Evolutionary conservation across 371 early-diverging fungal genomes (phyloP).

Genomic region (Batkoa obscura): DNA sequence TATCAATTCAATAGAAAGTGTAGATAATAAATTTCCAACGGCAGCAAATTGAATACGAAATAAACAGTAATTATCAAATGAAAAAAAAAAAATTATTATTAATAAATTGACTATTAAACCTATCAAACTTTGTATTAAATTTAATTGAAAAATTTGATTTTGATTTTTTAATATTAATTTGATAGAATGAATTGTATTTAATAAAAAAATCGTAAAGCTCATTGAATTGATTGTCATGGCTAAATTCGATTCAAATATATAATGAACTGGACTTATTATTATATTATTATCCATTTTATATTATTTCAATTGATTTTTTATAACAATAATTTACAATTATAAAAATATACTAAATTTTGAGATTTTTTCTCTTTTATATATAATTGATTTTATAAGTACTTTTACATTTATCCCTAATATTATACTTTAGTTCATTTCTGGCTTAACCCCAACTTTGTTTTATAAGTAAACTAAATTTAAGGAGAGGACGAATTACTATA

Average conservation of each 20-base stretch:
- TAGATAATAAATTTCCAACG: conserved; percentile 5
- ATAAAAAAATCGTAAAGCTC: conserved; percentile 1
- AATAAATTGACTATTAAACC: conserved; percentile 5
- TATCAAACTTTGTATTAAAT: conserved; percentile 5
- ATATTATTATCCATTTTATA: neutral
- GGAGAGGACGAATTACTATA: too few species aligned
- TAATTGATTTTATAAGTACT: too few species aligned
- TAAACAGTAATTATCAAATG: conserved; percentile 2
- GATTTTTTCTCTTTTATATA: too few species aligned
- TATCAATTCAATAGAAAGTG: conserved; percentile 6
- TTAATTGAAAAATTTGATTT: conserved; percentile 8
- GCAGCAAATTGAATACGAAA: conserved; percentile 4
- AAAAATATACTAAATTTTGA: too few species aligned
- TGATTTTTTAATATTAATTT: conserved; percentile 26
- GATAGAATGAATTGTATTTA: conserved; percentile 9
- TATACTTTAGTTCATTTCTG: too few species aligned
- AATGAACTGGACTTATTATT: conserved; percentile 2
- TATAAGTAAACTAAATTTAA: too few species aligned
- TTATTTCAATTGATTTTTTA: too few species aligned
- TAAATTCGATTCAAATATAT: neutral
- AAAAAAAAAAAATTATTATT: conserved; percentile 2
- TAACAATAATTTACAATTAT: too few species aligned
- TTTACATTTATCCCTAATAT: too few species aligned
- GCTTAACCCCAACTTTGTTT: too few species aligned
- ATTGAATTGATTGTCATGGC: conserved; percentile 9